These are phyloP conservation scores for Macrocybe gigantea DNA, from an alignment of 768 basidiomycete genomes.

Conservation along the genomic window DNA sequence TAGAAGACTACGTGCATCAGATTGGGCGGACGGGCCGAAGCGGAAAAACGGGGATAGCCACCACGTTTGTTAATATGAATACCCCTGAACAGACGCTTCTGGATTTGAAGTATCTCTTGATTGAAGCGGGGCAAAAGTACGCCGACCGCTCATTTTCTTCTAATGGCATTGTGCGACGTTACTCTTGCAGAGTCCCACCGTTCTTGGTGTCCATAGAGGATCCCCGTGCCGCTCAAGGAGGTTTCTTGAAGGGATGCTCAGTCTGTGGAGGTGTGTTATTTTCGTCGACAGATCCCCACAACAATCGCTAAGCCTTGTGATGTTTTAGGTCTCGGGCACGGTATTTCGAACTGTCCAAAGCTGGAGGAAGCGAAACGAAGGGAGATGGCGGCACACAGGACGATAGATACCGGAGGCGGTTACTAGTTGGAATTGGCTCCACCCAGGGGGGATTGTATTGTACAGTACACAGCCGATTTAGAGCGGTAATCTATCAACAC, in stretches of 20 bases:
- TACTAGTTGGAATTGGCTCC: slow-evolving; percentile 9
- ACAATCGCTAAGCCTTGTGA: slow-evolving; percentile 3
- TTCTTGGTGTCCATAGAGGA: slow-evolving; percentile 90
- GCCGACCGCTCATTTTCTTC: slow-evolving; percentile 16
- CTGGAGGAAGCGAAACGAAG: slow-evolving; percentile 89
- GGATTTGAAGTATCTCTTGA: slow-evolving; percentile 93
- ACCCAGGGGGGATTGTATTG: not conserved
- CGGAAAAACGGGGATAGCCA: slow-evolving; percentile 98
- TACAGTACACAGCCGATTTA: not conserved
- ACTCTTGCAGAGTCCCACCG: slow-evolving; percentile 72
- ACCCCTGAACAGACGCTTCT: slow-evolving; percentile 93
- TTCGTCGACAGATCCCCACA: not conserved
- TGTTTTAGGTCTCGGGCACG: slow-evolving; percentile 78
- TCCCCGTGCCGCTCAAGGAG: slow-evolving; percentile 76
- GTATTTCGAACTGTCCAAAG: slow-evolving; percentile 93
- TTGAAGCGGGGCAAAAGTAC: slow-evolving; percentile 97
- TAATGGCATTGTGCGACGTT: not conserved
- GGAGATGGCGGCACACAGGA: slow-evolving; percentile 84
- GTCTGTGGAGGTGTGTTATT: slow-evolving; percentile 78
- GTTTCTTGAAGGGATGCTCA: slow-evolving; percentile 80
- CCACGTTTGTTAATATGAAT: slow-evolving; percentile 98
- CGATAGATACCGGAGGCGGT: slow-evolving; percentile 59
- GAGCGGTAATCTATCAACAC: not conserved
- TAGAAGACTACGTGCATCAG: slow-evolving; percentile 99
- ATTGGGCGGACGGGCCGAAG: slow-evolving; percentile 97